Percentiles rank a stretch among this genome's conserved stretches.
These are phyloP conservation scores for Backusella luteola DNA, from an alignment of 192 early-diverging fungal species.

Conservation along the genomic window DNA sequence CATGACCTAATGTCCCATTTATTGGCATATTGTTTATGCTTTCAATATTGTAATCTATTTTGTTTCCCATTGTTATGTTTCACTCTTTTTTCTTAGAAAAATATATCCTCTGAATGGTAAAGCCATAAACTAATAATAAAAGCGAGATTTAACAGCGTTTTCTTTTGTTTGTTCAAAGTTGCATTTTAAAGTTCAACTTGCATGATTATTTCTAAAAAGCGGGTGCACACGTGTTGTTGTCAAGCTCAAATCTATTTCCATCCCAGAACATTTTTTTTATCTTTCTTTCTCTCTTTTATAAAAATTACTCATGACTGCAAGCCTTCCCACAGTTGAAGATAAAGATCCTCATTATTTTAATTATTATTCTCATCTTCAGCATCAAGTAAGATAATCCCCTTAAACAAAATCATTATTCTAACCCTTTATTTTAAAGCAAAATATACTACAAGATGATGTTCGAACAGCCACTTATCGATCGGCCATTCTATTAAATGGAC, in stretches of 20 bases:
- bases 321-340: constrained; percentile 41
- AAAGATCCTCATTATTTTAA: constrained; percentile 70
- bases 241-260: neutral
- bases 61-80: too few relatives aligned
- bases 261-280: neutral
- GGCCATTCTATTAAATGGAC: constrained; percentile 81
- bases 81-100: too few relatives aligned
- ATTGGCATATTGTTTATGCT: neutral
- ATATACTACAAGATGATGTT: constrained; percentile 94
- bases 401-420: neutral
- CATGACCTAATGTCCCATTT: neutral
- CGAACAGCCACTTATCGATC: constrained; percentile 92
- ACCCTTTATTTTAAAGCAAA: constrained; percentile 64
- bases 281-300: neutral
- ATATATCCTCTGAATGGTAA: neutral
- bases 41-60: too few relatives aligned
- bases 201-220: neutral
- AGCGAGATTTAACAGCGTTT: neutral
- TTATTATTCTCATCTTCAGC: constrained; percentile 81
- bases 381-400: constrained; percentile 55
- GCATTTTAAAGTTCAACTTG: neutral
- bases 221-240: neutral
- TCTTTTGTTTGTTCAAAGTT: neutral
- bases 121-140: neutral
- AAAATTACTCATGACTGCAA: constrained; percentile 24